Evolutionary conservation across 1,139 yeast genomes (phyloP), one percentile per base, ranked within the genome.

Genomic region (Saccharomycopsis phalli): DNA sequence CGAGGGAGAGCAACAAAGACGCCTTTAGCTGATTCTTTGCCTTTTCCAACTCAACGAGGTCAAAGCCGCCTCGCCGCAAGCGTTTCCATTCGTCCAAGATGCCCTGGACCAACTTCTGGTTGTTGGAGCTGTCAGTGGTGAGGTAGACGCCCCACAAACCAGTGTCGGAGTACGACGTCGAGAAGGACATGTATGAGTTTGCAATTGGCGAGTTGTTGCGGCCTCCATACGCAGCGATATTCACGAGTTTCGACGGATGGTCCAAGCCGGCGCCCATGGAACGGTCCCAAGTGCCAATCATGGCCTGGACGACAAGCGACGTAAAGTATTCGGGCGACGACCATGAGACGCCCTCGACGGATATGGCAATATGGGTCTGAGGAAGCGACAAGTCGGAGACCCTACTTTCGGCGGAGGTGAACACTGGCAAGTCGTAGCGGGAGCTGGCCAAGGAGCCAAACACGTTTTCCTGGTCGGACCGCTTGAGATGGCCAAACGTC

Each of bases 291-390:
- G 88, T 84, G 33, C 98, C 98, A 37, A 91, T 81, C 47, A 91
- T 82, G 13, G 97, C 96, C 63, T 91, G 96, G 4, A 96, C 94
- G 1, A 91, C 95, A 18, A 94, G 71, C 2, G 95, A 96, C 22
- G 94, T 82, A 66, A 87, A 88, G 63, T 88, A 91, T 59, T 91
- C 97, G 6, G 94, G 88, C 3, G 94, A 86, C 26, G 84, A 81
- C 99, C 99, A 91, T 36, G 95, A 81, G 21, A 88, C 96, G 53
- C 99, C 97, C 64, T 91, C 98, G n/a, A 91, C 81, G 10, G 96
- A 94, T 47, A 91, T 64, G 5, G 96, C 98, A 44, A 87, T 76
- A 62, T 91, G 94, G 2, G 96, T 88, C 6, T 79, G 79, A 20
- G 96, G 95, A 57, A 91, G 64, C 1, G 93, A 67, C 49, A 76